A percentile compares a stretch with the other conserved stretches of the same genome.
phyloP scores from a whole-genome alignment of 768 basidiomycete species.

The Russula foetens region DNA sequence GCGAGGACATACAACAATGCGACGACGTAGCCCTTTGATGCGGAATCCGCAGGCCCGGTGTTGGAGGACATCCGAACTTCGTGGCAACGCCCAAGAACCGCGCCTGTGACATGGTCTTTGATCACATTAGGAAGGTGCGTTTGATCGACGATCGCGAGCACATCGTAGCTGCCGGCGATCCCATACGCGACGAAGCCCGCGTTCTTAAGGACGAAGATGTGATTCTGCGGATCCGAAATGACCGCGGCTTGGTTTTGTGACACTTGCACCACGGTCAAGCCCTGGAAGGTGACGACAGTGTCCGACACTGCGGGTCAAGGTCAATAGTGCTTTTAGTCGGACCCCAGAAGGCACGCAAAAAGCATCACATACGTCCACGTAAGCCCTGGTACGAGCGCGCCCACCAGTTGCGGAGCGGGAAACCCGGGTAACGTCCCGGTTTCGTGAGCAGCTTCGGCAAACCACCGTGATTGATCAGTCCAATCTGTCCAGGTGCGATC shows the following conservation, averaged over 20 bases:
- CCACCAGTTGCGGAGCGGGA: slow-evolving; percentile 80
- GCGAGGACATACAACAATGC: slow-evolving; percentile 59
- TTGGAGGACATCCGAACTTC: slow-evolving; percentile 61
- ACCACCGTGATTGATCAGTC: slow-evolving; percentile 77
- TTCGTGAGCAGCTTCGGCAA: slow-evolving; percentile 65
- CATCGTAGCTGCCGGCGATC: slow-evolving; percentile 63
- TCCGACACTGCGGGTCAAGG: slow-evolving; percentile 46
- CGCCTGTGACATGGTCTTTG: slow-evolving; percentile 53
- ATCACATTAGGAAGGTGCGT: slow-evolving; percentile 61
- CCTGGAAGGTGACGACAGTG: slow-evolving; percentile 72
- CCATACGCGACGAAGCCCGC: slow-evolving; percentile 73
- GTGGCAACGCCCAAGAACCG: slow-evolving; percentile 60
- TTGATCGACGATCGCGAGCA: slow-evolving; percentile 77
- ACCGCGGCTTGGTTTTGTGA: slow-evolving; percentile 81
- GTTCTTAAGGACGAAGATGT: slow-evolving; percentile 74
- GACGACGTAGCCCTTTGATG: slow-evolving; percentile 53
- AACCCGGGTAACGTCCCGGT: slow-evolving; percentile 71
- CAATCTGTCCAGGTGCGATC: slow-evolving; percentile 62
- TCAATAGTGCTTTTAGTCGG: not conserved
- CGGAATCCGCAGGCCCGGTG: slow-evolving; percentile 38
- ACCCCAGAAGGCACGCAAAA: not conserved
- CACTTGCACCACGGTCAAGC: slow-evolving; percentile 78
- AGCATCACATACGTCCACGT: slow-evolving; percentile 45
- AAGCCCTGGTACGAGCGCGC: slow-evolving; percentile 66
- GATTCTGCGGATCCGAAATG: slow-evolving; percentile 70